Evolutionary conservation across 306 rosid species (phyloP), one percentile per base, ranked within the genome.

Genomic region (Pterocarpus santalinus): DNA sequence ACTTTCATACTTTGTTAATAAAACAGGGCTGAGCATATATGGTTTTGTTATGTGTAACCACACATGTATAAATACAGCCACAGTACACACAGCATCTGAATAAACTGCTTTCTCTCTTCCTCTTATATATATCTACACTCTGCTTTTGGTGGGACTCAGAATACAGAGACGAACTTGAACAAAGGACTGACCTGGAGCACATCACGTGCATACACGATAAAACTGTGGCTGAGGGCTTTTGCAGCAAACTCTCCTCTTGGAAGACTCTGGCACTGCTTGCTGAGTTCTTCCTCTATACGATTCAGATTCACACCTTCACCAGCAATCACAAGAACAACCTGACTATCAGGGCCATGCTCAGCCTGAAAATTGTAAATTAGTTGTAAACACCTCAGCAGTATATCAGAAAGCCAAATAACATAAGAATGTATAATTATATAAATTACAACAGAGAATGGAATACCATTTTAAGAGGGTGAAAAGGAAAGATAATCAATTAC

Each of bases 291-390:
- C 77, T 90, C 89, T 74, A 94, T 90, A 41, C 88, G 91, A 35
- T 89, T 89, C 57, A 87, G 3, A 85, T 90, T 84, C 51, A 88
- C 97, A 80, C 86, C 92, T 84, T 90, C 95, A 36, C 97, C 98
- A 65, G 90, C 67, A 72, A 94, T 85, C 76, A 92, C 97, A 81
- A 94, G 97, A 87, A 94, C 98, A 71, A 92, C 98, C 82, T 94
- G 98, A 88, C 97, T 94, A 79, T 94, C 98, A 76, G 98, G 98
- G 72, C 98, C 97, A 80, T 94, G 98, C 87, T 94, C 98, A 35
- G 98, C 98, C 98, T 94, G 94, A 82, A 84, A 85, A 75, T 70
- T 17, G 55, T 7, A 65, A 55, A 72, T 65, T 77, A 58, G 83
- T 67, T 76, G 76, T 5, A 65, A 47, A 65, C 2, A 16, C 57